Conservation (phyloP, 495 filamentous ascomycete genomes). For the Xylaria nigripes region DNA sequence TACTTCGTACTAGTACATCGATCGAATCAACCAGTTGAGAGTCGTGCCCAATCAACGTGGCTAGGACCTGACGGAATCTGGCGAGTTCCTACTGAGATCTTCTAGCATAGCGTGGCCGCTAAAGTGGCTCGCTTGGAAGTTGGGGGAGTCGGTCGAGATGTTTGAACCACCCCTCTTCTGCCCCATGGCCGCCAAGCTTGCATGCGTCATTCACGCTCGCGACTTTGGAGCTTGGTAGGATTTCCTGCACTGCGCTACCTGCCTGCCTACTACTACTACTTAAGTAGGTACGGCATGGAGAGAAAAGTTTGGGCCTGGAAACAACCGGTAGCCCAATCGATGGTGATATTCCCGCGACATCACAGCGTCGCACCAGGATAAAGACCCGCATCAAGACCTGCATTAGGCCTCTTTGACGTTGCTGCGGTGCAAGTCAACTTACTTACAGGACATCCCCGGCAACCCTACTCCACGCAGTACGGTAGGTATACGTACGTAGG, state of each 20-base stretch:
- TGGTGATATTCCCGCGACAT: neutral
- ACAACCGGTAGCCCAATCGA: neutral
- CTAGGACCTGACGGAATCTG: neutral
- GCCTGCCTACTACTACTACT: too few relatives aligned
- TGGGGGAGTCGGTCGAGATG: slow-evolving; percentile 1
- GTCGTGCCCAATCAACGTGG: too few relatives aligned
- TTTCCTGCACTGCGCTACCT: too few relatives aligned
- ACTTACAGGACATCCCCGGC: neutral
- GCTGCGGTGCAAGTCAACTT: neutral
- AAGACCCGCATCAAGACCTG: slow-evolving; percentile 7
- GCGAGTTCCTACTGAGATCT: neutral
- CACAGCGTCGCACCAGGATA: slow-evolving; percentile 5
- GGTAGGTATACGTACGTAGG: too few relatives aligned
- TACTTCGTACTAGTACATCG: too few relatives aligned
- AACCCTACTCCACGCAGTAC: neutral
- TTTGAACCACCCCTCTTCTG: slow-evolving; percentile 1
- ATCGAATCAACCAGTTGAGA: too few relatives aligned
- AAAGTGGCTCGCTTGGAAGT: neutral
- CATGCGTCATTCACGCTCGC: too few relatives aligned
- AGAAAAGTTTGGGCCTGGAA: neutral
- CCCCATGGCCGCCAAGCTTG: too few relatives aligned
- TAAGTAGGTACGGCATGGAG: too few relatives aligned
- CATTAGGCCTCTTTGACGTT: slow-evolving; percentile 5
- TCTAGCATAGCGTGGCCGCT: neutral
- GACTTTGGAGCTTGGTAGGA: too few relatives aligned